Evolutionary conservation across 352 stramenopile species (phyloP).

Genomic region (Phytophthora hibernalis): DNA sequence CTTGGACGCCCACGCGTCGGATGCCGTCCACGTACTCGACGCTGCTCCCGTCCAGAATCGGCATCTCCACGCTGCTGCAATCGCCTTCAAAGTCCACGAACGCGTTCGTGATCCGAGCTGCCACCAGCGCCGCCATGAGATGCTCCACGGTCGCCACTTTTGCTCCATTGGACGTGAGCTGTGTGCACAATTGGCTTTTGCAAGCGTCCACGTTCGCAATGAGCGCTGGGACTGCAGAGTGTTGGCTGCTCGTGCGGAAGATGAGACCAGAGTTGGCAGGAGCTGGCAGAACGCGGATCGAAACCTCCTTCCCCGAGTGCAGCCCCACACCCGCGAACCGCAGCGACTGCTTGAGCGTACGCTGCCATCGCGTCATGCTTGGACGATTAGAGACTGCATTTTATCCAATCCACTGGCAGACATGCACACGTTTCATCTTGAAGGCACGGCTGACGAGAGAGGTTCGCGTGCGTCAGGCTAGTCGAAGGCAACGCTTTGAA

Average conservation of each 20-base stretch:
- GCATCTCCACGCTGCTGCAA: slow-evolving; percentile 47
- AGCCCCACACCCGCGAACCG: slow-evolving; percentile 66
- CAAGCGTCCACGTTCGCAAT: slow-evolving; percentile 48
- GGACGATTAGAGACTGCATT: slow-evolving; percentile 1
- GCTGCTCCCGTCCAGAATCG: slow-evolving; percentile 75
- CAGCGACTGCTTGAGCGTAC: slow-evolving; percentile 56
- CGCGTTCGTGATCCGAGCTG: slow-evolving; percentile 51
- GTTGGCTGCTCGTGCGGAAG: slow-evolving; percentile 27
- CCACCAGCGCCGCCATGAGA: slow-evolving; percentile 68
- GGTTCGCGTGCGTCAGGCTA: no score
- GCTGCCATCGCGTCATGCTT: slow-evolving; percentile 39
- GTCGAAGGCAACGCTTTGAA: no score
- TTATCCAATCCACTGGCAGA: slow-evolving; percentile 20
- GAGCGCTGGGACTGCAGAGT: slow-evolving; percentile 29
- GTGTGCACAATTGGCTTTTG: slow-evolving; percentile 67
- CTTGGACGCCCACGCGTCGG: slow-evolving; percentile 40
- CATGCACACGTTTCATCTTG: no score
- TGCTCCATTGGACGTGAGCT: slow-evolving; percentile 36
- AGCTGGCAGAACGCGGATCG: slow-evolving; percentile 45
- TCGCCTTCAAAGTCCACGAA: slow-evolving; percentile 44
- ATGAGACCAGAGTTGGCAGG: slow-evolving; percentile 41
- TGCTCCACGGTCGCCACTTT: slow-evolving; percentile 70
- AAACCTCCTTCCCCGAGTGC: slow-evolving; percentile 53
- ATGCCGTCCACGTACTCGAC: slow-evolving; percentile 52
- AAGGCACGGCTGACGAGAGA: no score